Conservation (phyloP, 2,329 filamentous ascomycete species). For the Bipolaris oryzae region DNA sequence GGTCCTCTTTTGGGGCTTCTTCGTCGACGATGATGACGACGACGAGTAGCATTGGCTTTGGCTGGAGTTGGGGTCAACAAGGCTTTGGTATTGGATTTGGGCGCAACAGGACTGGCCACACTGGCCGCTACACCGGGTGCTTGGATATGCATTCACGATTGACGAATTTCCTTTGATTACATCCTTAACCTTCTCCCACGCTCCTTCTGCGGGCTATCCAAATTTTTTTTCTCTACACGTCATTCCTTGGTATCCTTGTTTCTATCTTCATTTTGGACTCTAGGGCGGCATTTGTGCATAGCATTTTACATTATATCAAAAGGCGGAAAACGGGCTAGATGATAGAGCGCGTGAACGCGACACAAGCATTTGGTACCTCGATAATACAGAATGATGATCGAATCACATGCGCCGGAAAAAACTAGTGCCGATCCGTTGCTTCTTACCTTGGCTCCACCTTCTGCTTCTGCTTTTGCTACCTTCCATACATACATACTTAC, state of each 20-base stretch:
- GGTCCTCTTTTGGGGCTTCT: slow-evolving; percentile 46
- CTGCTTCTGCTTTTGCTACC: slow-evolving; percentile 7
- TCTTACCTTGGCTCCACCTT: slow-evolving; percentile 12
- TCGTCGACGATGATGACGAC: slow-evolving; percentile 42
- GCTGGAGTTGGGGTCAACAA: slow-evolving; percentile 27
- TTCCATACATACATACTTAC: not conserved
- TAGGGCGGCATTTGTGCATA: slow-evolving; percentile 31
- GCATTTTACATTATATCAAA: slow-evolving; percentile 26
- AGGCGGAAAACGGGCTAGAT: slow-evolving; percentile 28
- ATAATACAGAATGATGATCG: slow-evolving; percentile 26
- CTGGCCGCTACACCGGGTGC: slow-evolving; percentile 30
- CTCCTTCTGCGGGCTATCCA: slow-evolving; percentile 5
- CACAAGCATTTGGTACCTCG: slow-evolving; percentile 15
- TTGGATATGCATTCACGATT: slow-evolving; percentile 39
- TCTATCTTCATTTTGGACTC: slow-evolving; percentile 2
- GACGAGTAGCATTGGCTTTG: slow-evolving; percentile 33
- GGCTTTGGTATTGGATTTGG: slow-evolving; percentile 42
- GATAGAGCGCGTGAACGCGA: slow-evolving; percentile 29
- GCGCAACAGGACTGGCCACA: slow-evolving; percentile 29
- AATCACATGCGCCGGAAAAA: slow-evolving; percentile 33
- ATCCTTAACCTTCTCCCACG: slow-evolving; percentile 17
- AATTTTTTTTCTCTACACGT: slow-evolving; percentile 10
- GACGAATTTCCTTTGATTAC: slow-evolving; percentile 42
- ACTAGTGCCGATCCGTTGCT: slow-evolving; percentile 22
- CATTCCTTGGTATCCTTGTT: slow-evolving; percentile 23